Base-by-base conservation (phyloP, 805 yeast genomes). In the Starmera caribaea region DNA sequence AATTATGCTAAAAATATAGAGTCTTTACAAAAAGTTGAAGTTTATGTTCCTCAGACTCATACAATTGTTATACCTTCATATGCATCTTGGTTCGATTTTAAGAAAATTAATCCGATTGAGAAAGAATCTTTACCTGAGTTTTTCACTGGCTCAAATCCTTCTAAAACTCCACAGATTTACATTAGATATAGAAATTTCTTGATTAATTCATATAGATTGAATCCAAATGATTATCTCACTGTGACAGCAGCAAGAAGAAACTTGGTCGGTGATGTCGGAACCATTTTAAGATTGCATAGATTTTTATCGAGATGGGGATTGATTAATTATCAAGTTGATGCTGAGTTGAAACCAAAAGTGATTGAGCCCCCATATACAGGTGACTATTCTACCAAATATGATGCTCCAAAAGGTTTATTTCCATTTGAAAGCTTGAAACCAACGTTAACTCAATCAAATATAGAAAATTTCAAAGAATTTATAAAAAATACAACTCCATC, bases 241-340 rank as follows among this genome's bases (percentile, higher is more conserved):
- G 78, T 86, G 42, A 89, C 97, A 0, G 94, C 96, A 0, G 82
- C 88, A 41, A 78, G 97, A 57, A 78, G 97, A 51, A 86, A 86
- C 49, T 69, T 89, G 41, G 88, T 86, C 12, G 95, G 96, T 41
- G 97, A 89, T 64, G 95, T 87, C 7, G 90, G 94, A 3, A 76
- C 96, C 0, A 73, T 89, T 44, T 74, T 88, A 69, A 75, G 96
- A 46, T 77, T 89, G 8, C 95, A 86, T 54, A 71, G 79, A 38
- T 88, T 89, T 55, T 64, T 89, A 42, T 85, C 78, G 49, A 83
- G 82, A 57, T 89, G 97, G 97, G 97, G 97, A 0, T 66, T 89
- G 38, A 85, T 89, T 39, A 89, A 89, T 60, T 89, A 89, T 58
- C 97, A 89, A 59, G 94, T 89, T 2, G 84, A 81, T 55, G 85